A percentile compares a stretch with the other conserved stretches of the same genome.
phyloP scores from a whole-genome alignment of 306 rosid genomes.

The Datisca glomerata region DNA sequence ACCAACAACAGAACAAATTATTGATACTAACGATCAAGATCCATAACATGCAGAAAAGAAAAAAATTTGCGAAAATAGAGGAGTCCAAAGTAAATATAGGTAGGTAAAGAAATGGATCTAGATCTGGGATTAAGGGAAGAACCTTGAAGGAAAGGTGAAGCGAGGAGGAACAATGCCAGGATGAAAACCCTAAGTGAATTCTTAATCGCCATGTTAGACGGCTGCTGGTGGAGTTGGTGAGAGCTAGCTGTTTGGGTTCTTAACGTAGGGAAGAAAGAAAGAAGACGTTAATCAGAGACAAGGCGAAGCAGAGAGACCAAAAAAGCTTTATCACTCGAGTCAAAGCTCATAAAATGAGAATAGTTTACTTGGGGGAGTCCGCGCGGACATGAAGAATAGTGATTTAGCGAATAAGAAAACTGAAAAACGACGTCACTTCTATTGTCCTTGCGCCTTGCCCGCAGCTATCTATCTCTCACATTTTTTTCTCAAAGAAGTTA shows the following conservation, averaged over 20 bases:
- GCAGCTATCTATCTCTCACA: too few relatives aligned
- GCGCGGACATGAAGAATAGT: too few relatives aligned
- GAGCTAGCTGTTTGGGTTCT: not conserved
- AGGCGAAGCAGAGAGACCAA: not conserved
- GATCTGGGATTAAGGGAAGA: not conserved
- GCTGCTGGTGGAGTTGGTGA: too few relatives aligned
- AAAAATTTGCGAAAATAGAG: not conserved
- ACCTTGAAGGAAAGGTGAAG: conserved; percentile 77
- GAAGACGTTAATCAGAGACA: not conserved
- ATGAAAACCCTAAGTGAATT: conserved; percentile 35
- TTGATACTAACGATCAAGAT: too few relatives aligned
- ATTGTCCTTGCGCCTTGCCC: not conserved
- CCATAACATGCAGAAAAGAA: too few relatives aligned
- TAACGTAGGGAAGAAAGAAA: not conserved
- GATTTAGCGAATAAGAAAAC: too few relatives aligned
- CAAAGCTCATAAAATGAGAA: not conserved
- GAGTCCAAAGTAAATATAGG: conserved; percentile 5
- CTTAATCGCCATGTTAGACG: conserved; percentile 25
- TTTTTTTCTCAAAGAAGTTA: not conserved
- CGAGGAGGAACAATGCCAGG: conserved; percentile 55
- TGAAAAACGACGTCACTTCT: not conserved
- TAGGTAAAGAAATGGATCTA: not conserved
- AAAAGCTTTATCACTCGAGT: conserved; percentile 1
- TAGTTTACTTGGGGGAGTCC: too few relatives aligned
- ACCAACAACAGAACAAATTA: not conserved